Evolutionary conservation across 371 early-diverging fungal genomes (phyloP).

Genomic region (Mucor ambiguus): DNA sequence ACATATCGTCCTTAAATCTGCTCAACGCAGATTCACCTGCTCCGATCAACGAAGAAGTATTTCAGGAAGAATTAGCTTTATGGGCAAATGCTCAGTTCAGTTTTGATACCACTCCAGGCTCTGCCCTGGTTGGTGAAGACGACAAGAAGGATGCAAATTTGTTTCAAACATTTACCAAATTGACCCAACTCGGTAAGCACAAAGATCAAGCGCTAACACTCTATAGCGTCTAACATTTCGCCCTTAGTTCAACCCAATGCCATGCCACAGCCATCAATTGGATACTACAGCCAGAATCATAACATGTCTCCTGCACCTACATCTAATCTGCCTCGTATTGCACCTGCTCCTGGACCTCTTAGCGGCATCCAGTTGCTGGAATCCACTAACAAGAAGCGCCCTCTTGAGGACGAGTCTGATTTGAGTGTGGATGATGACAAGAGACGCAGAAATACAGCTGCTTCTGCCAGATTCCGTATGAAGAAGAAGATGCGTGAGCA

Average conservation of each 20-base stretch:
- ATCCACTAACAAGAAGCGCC: slow-evolving; percentile 11
- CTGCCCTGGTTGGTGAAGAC: slow-evolving; percentile 42
- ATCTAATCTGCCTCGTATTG: slow-evolving; percentile 20
- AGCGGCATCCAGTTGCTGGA: slow-evolving; percentile 10
- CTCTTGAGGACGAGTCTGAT: slow-evolving; percentile 5
- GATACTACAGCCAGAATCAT: background rate
- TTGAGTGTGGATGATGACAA: slow-evolving; percentile 72
- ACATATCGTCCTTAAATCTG: slow-evolving; percentile 32
- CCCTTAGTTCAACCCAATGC: slow-evolving; percentile 3
- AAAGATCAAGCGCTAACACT: background rate
- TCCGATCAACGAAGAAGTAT: slow-evolving; percentile 24
- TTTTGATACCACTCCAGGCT: slow-evolving; percentile 53
- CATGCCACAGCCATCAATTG: slow-evolving; percentile 1
- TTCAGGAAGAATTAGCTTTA: slow-evolving; percentile 35
- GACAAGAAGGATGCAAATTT: slow-evolving; percentile 6
- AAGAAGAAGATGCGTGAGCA: slow-evolving; percentile 88
- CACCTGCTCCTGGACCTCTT: slow-evolving; percentile 20
- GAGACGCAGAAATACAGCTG: slow-evolving; percentile 86
- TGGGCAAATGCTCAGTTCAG: slow-evolving; percentile 60
- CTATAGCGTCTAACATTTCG: background rate
- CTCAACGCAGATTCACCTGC: slow-evolving; percentile 24
- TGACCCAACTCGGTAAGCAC: slow-evolving; percentile 17
- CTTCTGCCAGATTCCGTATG: slow-evolving; percentile 90
- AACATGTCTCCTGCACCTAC: background rate
- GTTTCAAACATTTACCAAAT: slow-evolving; percentile 11